Conservation (phyloP, 148 eudicot genomes). For the Diospyros kaki region DNA sequence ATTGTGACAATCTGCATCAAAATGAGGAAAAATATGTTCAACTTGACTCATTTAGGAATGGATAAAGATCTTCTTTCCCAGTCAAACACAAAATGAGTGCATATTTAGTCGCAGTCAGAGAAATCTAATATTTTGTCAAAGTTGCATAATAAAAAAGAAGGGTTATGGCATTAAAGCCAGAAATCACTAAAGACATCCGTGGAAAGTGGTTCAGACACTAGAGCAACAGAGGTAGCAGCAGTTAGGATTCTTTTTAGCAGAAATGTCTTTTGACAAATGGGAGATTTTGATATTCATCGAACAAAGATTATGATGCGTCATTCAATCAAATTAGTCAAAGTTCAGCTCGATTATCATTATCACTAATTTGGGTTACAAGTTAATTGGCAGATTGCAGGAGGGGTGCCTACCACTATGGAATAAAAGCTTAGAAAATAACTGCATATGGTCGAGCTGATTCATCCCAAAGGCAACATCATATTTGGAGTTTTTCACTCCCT, state of each 20-base stretch:
- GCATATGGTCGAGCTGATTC: not conserved
- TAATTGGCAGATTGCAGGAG: no score
- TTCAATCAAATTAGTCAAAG: not conserved
- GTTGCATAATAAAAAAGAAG: not conserved
- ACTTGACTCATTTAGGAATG: not conserved
- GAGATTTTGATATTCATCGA: not conserved
- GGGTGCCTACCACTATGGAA: no score
- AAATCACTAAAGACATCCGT: no score
- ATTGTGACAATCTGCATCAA: not conserved
- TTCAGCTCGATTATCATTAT: not conserved
- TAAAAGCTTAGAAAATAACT: not conserved
- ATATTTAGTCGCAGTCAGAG: not conserved
- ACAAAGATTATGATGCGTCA: constrained; percentile 4
- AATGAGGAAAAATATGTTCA: not conserved
- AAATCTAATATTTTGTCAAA: not conserved
- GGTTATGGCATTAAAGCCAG: not conserved
- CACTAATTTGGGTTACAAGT: not conserved
- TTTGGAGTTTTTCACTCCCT: no score
- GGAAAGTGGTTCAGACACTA: no score
- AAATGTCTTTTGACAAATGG: not conserved
- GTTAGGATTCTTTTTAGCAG: no score
- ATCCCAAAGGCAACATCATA: no score
- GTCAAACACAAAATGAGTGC: not conserved
- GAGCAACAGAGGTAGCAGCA: no score
- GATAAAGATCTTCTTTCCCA: not conserved